Conservation (phyloP, 805 yeast species). For the Limtongia smithiae region DNA sequence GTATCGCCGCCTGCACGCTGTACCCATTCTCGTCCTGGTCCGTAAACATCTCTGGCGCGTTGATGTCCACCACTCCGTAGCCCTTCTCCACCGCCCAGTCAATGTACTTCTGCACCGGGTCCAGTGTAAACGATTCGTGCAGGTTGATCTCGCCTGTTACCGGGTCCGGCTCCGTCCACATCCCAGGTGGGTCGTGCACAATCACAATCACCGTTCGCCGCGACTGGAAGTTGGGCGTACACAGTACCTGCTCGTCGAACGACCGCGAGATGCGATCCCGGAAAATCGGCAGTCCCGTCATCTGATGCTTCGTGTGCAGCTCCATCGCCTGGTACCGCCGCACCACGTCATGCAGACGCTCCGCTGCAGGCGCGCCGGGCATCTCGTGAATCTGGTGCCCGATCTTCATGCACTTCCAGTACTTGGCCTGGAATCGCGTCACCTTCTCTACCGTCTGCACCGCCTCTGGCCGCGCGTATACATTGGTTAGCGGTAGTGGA, state of each 20-base stretch:
- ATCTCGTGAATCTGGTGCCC: slow-evolving; percentile 44
- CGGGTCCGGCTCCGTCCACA: slow-evolving; percentile 85
- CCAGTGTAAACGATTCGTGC: slow-evolving; percentile 67
- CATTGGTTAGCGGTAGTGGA: slow-evolving; percentile 67
- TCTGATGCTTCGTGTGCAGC: slow-evolving; percentile 51
- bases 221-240: slow-evolving; percentile 61
- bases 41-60: slow-evolving; percentile 59
- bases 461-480: slow-evolving; percentile 70
- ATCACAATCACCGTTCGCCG: slow-evolving; percentile 62
- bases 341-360: slow-evolving; percentile 62
- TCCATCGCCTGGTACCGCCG: slow-evolving; percentile 61
- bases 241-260: slow-evolving; percentile 60
- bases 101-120: slow-evolving; percentile 65
- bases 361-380: slow-evolving; percentile 25
- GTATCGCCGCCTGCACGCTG: slow-evolving; percentile 51
- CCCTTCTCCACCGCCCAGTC: slow-evolving; percentile 60
- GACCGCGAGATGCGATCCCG: slow-evolving; percentile 46
- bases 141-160: slow-evolving; percentile 73
- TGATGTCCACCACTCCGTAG: slow-evolving; percentile 80
- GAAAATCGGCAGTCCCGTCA: slow-evolving; percentile 65
- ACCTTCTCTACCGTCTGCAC: slow-evolving; percentile 80
- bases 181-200: slow-evolving; percentile 87
- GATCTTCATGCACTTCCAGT: slow-evolving; percentile 81
- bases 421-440: slow-evolving; percentile 69
- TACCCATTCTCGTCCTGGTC: slow-evolving; percentile 46